Evolutionary conservation across 768 basidiomycete species (phyloP).

Genomic region (Termitomyces sp.): DNA sequence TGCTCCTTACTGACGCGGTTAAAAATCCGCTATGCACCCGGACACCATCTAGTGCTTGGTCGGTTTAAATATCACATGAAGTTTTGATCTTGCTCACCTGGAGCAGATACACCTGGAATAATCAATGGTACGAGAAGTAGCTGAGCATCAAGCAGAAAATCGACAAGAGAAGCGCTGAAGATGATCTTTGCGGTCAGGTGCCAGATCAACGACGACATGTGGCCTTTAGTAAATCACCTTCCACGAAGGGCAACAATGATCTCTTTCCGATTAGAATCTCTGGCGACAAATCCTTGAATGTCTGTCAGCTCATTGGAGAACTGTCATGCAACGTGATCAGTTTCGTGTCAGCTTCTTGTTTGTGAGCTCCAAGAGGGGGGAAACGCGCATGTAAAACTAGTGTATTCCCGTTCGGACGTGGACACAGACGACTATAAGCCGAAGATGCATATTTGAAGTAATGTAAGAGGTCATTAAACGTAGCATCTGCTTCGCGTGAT

Average conservation of each 20-base stretch:
- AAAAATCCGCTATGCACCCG: slow-evolving; percentile 50
- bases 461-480: slow-evolving; percentile 41
- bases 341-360: neutral
- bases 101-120: slow-evolving; percentile 39
- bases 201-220: neutral
- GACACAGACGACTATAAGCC: slow-evolving; percentile 42
- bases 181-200: neutral
- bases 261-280: slow-evolving; percentile 42
- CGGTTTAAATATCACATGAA: neutral
- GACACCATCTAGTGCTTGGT: slow-evolving; percentile 27
- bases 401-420: slow-evolving; percentile 46
- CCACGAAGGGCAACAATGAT: slow-evolving; percentile 48
- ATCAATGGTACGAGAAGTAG: slow-evolving; percentile 40
- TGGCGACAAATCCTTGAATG: slow-evolving; percentile 47
- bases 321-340: slow-evolving; percentile 18
- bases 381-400: slow-evolving; percentile 30
- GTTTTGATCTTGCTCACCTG: slow-evolving; percentile 23
- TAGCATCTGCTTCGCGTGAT: slow-evolving; percentile 21
- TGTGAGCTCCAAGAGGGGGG: neutral
- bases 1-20: slow-evolving; percentile 36
- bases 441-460: slow-evolving; percentile 59
- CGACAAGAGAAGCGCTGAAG: slow-evolving; percentile 36
- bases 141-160: slow-evolving; percentile 40
- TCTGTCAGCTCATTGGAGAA: slow-evolving; percentile 39
- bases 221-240: slow-evolving; percentile 31